phyloP scores from a whole-genome alignment of 805 yeast genomes.

The Maudiozyma barnettii region DNA sequence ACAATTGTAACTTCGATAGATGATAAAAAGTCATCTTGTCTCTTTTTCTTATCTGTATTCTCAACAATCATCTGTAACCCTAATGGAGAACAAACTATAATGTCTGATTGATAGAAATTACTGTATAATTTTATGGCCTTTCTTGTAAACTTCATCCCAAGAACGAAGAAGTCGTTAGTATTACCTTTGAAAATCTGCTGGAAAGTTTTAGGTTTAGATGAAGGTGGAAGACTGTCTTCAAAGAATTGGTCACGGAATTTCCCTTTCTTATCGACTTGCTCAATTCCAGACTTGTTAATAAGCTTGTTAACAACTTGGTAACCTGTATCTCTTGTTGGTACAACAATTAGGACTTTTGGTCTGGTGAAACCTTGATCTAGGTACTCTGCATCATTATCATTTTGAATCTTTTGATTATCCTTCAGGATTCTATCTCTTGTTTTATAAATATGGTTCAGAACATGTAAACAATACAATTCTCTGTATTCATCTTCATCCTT shows the following conservation, averaged over 20 bases:
- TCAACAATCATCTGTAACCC: slow-evolving; percentile 78
- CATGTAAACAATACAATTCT: slow-evolving; percentile 59
- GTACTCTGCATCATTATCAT: slow-evolving; percentile 46
- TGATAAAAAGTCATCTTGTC: slow-evolving; percentile 73
- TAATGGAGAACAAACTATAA: slow-evolving; percentile 84
- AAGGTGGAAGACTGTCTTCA: slow-evolving; percentile 37
- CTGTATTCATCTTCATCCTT: slow-evolving; percentile 46
- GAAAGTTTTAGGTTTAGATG: slow-evolving; percentile 74
- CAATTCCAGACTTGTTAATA: slow-evolving; percentile 52
- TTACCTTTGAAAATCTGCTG: slow-evolving; percentile 75
- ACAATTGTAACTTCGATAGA: slow-evolving; percentile 76
- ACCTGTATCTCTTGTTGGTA: slow-evolving; percentile 79
- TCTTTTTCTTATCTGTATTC: slow-evolving; percentile 43
- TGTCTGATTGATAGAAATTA: slow-evolving; percentile 74
- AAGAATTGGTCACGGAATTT: slow-evolving; percentile 66
- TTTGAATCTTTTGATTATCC: slow-evolving; percentile 51
- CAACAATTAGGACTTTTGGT: slow-evolving; percentile 72
- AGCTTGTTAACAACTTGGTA: slow-evolving; percentile 56
- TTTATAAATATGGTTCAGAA: slow-evolving; percentile 72
- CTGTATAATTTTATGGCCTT: slow-evolving; percentile 78
- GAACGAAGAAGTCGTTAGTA: slow-evolving; percentile 80
- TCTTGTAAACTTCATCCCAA: slow-evolving; percentile 87
- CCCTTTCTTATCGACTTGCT: slow-evolving; percentile 71
- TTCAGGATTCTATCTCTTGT: slow-evolving; percentile 79
- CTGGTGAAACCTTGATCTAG: slow-evolving; percentile 95